Evolutionary conservation across 169 alveolate genomes (phyloP).

Genomic region (Neospora caninum): DNA sequence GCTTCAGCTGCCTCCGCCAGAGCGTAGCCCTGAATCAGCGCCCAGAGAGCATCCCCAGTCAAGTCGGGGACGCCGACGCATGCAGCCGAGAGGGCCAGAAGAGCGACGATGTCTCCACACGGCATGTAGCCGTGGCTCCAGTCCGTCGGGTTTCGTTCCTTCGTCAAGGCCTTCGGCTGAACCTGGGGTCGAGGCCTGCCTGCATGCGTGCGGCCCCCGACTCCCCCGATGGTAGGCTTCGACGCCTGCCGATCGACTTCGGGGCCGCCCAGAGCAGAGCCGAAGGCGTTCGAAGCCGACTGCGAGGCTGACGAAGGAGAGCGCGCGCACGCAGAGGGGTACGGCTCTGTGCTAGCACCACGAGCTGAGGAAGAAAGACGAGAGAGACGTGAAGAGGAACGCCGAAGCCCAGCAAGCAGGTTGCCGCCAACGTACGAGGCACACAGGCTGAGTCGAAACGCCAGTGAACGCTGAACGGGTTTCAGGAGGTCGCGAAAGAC

Average conservation of each 20-base stretch:
- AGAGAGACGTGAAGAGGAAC: background rate
- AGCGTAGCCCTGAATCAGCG: background rate
- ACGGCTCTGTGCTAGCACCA: background rate
- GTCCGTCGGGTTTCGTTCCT: background rate
- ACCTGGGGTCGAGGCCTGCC: background rate
- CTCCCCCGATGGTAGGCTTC: too few species aligned
- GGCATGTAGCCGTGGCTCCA: conserved; percentile 9
- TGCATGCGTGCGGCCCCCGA: background rate
- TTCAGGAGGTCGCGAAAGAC: background rate
- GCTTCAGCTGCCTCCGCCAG: too few species aligned
- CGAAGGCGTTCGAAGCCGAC: background rate
- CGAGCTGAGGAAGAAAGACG: background rate
- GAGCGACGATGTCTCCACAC: background rate
- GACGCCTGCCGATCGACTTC: too few species aligned
- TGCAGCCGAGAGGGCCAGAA: background rate
- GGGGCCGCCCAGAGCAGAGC: too few species aligned
- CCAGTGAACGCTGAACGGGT: background rate
- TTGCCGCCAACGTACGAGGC: too few species aligned
- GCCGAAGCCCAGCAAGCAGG: too few species aligned
- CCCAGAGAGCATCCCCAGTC: conserved; percentile 11
- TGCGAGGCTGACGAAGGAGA: background rate
- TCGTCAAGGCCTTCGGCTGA: background rate
- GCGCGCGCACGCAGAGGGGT: background rate
- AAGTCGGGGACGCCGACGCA: background rate
- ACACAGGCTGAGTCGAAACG: background rate